Evolutionary conservation across 2,329 filamentous ascomycete genomes (phyloP).

Genomic region (Moelleriella libera): DNA sequence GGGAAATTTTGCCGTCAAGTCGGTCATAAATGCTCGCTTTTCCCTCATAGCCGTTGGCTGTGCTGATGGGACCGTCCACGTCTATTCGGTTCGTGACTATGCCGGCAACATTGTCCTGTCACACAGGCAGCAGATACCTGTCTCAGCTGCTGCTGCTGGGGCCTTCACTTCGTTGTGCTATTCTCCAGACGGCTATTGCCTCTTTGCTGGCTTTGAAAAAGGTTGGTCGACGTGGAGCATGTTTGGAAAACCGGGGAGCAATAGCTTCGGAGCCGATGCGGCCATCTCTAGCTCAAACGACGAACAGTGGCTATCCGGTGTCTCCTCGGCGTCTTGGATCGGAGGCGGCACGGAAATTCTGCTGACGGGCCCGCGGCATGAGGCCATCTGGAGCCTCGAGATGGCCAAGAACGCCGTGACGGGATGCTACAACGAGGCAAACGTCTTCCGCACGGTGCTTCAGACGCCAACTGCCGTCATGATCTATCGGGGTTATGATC

Average conservation of each 20-base stretch:
- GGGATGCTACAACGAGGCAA: slow-evolving; percentile 81
- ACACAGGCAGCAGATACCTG: slow-evolving; percentile 58
- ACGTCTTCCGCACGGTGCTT: slow-evolving; percentile 76
- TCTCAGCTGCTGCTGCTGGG: slow-evolving; percentile 55
- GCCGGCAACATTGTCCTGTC: slow-evolving; percentile 82
- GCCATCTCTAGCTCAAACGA: slow-evolving; percentile 49
- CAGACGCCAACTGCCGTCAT: slow-evolving; percentile 82
- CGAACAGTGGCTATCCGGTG: slow-evolving; percentile 74
- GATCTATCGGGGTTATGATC: slow-evolving; percentile 85
- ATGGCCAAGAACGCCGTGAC: slow-evolving; percentile 90
- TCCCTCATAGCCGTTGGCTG: slow-evolving; percentile 85
- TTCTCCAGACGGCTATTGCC: slow-evolving; percentile 89
- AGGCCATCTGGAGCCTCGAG: slow-evolving; percentile 75
- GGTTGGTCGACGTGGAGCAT: slow-evolving; percentile 98
- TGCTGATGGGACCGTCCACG: slow-evolving; percentile 60
- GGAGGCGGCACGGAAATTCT: slow-evolving; percentile 79
- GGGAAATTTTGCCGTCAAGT: slow-evolving; percentile 50
- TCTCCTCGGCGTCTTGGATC: slow-evolving; percentile 71
- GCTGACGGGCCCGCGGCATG: slow-evolving; percentile 54
- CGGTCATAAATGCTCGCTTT: slow-evolving; percentile 86
- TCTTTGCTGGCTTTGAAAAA: slow-evolving; percentile 83
- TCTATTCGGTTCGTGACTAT: slow-evolving; percentile 93
- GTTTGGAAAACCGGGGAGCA: slow-evolving; percentile 79
- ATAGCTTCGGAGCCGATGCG: slow-evolving; percentile 63
- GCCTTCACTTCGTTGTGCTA: slow-evolving; percentile 63